phyloP scores from a whole-genome alignment of 805 yeast species.

The Ogataea paradorogensis region DNA sequence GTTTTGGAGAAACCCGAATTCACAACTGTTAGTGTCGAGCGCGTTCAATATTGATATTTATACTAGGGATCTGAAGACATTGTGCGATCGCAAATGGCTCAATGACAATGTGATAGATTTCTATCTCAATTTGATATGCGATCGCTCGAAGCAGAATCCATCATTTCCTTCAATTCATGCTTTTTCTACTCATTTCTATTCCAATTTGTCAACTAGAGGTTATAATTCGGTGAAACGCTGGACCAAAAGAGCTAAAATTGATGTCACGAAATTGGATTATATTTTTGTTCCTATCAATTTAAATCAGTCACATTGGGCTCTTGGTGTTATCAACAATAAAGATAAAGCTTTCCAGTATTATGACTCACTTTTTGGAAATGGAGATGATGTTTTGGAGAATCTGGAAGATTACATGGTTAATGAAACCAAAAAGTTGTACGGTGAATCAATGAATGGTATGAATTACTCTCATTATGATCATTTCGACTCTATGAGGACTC shows the following conservation, averaged over 20 bases:
- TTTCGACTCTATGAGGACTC: slow-evolving; percentile 40
- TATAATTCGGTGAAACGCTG: slow-evolving; percentile 79
- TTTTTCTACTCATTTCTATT: slow-evolving; percentile 86
- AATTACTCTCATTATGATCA: slow-evolving; percentile 29
- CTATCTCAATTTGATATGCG: slow-evolving; percentile 57
- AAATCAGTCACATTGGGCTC: slow-evolving; percentile 86
- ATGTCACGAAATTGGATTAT: slow-evolving; percentile 59
- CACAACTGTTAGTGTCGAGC: slow-evolving; percentile 29
- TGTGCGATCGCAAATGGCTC: slow-evolving; percentile 74
- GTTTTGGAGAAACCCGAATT: slow-evolving; percentile 31
- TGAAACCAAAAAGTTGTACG: slow-evolving; percentile 58
- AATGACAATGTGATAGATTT: slow-evolving; percentile 90
- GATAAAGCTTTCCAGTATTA: slow-evolving; percentile 60
- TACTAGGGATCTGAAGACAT: slow-evolving; percentile 66
- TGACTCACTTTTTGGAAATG: slow-evolving; percentile 69
- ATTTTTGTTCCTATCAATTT: slow-evolving; percentile 85
- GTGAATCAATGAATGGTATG: slow-evolving; percentile 35
- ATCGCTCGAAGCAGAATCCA: slow-evolving; percentile 29
- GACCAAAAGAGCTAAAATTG: slow-evolving; percentile 73
- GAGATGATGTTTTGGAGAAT: slow-evolving; percentile 41
- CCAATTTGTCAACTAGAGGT: slow-evolving; percentile 69
- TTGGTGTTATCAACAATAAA: slow-evolving; percentile 70
- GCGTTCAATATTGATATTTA: slow-evolving; percentile 55
- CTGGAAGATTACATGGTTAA: slow-evolving; percentile 61
- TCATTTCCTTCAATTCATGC: slow-evolving; percentile 47